A percentile compares a stretch with the other conserved stretches of the same genome.
Conservation (phyloP, 192 early-diverging fungal genomes). For the Rhizophagus sp. region DNA sequence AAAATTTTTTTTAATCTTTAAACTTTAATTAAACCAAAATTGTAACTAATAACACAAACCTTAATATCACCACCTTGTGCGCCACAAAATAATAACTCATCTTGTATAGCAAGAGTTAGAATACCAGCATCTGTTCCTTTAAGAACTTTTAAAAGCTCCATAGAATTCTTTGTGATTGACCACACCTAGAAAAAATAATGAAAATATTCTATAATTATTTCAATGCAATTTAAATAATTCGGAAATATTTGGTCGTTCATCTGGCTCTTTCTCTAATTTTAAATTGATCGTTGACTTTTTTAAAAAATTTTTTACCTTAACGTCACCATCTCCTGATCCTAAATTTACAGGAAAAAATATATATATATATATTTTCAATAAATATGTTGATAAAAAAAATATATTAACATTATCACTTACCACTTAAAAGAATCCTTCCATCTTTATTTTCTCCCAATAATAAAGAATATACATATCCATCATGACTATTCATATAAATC, state of each 20-base stretch:
- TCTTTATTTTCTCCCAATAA: constrained; percentile 53
- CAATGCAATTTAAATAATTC: not conserved
- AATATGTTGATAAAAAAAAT: not conserved
- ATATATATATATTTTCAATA: not conserved
- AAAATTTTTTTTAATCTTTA: not conserved
- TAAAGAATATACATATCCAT: constrained; percentile 72
- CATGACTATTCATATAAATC: constrained; percentile 65
- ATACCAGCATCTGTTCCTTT: constrained; percentile 55
- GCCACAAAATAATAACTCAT: constrained; percentile 72
- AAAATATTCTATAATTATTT: not conserved
- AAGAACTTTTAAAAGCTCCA: constrained; percentile 38
- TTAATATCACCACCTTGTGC: constrained; percentile 72
- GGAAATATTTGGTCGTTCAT: too few species aligned
- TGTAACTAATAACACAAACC: constrained; percentile 23
- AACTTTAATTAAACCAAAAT: not conserved
- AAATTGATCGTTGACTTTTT: too few species aligned
- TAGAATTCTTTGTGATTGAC: constrained; percentile 34
- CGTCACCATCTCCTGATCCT: constrained; percentile 70
- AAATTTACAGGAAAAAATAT: not conserved
- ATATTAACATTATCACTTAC: constrained; percentile 8
- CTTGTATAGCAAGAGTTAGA: constrained; percentile 62
- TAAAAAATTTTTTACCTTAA: constrained; percentile 49
- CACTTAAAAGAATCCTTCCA: constrained; percentile 55
- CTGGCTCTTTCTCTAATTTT: too few species aligned
- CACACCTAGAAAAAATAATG: not conserved